phyloP scores from a whole-genome alignment of 2,329 filamentous ascomycete genomes.

The Phialocephala subalpina region DNA sequence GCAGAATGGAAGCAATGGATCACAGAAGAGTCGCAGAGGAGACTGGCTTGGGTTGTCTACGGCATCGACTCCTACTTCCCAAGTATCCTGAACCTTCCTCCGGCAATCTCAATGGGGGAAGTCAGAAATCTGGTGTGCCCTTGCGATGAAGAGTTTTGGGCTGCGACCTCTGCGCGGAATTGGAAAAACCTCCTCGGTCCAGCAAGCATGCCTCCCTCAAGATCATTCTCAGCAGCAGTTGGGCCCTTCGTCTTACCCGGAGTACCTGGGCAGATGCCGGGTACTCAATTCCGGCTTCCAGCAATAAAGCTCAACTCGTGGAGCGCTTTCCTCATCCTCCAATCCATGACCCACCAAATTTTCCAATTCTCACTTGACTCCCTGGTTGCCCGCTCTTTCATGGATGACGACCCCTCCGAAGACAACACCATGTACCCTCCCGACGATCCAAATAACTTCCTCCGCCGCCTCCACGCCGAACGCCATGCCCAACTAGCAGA shows the following conservation, averaged over 20 bases:
- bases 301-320: conserved; percentile 35
- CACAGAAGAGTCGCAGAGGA: conserved; percentile 31
- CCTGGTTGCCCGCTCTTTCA: conserved; percentile 31
- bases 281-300: neutral
- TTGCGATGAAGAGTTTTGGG: conserved; percentile 40
- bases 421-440: conserved; percentile 1
- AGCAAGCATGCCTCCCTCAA: conserved; percentile 32
- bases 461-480: neutral
- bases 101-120: conserved; percentile 36
- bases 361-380: conserved; percentile 35
- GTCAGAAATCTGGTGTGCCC: conserved; percentile 35
- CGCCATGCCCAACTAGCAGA: conserved; percentile 12
- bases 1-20: conserved; percentile 35
- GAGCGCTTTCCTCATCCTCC: conserved; percentile 36
- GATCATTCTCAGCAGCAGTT: conserved; percentile 34
- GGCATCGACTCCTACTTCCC: conserved; percentile 37
- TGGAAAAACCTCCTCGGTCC: conserved; percentile 38
- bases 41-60: conserved; percentile 38
- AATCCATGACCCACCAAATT: conserved; percentile 32
- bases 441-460: conserved; percentile 8
- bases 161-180: conserved; percentile 32
- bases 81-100: conserved; percentile 35
- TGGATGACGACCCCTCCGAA: conserved; percentile 21
- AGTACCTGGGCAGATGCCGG: neutral
- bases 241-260: conserved; percentile 35